Evolutionary conservation across 1,139 yeast species (phyloP).

Genomic region (Suhomyces bribrorum): DNA sequence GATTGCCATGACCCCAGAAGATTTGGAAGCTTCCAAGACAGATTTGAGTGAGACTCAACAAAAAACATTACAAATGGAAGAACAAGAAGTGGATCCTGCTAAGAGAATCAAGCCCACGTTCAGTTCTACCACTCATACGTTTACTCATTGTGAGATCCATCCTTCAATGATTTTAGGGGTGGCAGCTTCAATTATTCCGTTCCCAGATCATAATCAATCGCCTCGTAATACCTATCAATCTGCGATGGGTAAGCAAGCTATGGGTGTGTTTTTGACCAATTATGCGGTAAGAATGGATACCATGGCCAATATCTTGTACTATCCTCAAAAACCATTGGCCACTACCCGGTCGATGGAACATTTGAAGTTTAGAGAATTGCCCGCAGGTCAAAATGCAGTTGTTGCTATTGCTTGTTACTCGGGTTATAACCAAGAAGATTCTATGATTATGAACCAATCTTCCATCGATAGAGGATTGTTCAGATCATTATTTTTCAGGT

Average conservation of each 20-base stretch:
- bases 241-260: slow-evolving; percentile 99
- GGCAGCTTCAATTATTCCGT: slow-evolving; percentile 97
- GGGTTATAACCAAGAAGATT: slow-evolving; percentile 99
- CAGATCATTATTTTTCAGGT: slow-evolving; percentile 92
- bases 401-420: slow-evolving; percentile 98
- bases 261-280: slow-evolving; percentile 98
- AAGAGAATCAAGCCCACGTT: slow-evolving; percentile 79
- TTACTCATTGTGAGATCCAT: slow-evolving; percentile 98
- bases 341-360: slow-evolving; percentile 99
- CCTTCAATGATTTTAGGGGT: slow-evolving; percentile 99
- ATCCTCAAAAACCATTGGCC: slow-evolving; percentile 98
- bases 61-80: slow-evolving; percentile 47
- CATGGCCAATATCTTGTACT: slow-evolving; percentile 95
- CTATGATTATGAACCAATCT: slow-evolving; percentile 99
- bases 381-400: slow-evolving; percentile 98
- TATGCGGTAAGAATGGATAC: slow-evolving; percentile 98
- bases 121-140: slow-evolving; percentile 72
- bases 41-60: slow-evolving; percentile 51
- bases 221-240: slow-evolving; percentile 99
- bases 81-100: slow-evolving; percentile 68
- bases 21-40: slow-evolving; percentile 66
- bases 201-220: slow-evolving; percentile 99
- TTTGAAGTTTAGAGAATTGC: slow-evolving; percentile 93
- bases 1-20: slow-evolving; percentile 99
- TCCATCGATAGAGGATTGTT: slow-evolving; percentile 96